Evolutionary conservation across 257 asterid genomes (phyloP).

Genomic region (Nicotiana otophora): DNA sequence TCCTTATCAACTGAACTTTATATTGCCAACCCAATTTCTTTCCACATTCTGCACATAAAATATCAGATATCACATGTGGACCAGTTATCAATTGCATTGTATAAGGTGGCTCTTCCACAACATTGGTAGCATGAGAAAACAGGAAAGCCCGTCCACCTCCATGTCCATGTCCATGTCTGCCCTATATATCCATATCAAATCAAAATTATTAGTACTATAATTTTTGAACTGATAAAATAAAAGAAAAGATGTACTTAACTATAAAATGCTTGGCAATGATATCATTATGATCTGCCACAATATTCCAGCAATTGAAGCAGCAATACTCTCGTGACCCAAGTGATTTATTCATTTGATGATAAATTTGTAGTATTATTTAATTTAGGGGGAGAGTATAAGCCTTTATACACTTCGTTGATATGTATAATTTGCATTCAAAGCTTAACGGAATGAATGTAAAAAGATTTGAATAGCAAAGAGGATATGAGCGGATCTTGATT

Average conservation of each 20-base stretch:
- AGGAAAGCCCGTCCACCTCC: slow-evolving; percentile 29
- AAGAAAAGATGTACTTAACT: background rate
- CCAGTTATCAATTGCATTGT: slow-evolving; percentile 24
- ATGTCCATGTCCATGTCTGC: background rate
- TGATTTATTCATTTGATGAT: background rate
- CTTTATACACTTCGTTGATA: background rate
- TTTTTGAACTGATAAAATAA: background rate
- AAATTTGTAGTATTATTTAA: background rate
- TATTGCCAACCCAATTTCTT: slow-evolving; percentile 39
- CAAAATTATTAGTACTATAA: background rate
- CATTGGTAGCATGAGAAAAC: slow-evolving; percentile 33
- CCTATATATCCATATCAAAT: background rate
- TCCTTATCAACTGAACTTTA: too few species aligned
- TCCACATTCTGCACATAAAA: slow-evolving; percentile 39
- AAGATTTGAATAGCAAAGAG: background rate
- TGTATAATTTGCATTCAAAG: background rate
- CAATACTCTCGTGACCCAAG: slow-evolving; percentile 6
- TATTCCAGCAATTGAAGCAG: slow-evolving; percentile 14
- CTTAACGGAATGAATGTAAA: background rate
- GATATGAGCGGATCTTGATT: background rate
- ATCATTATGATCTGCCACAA: slow-evolving; percentile 9
- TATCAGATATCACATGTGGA: slow-evolving; percentile 20
- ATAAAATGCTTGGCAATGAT: background rate
- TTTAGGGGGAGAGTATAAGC: background rate
- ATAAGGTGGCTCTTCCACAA: slow-evolving; percentile 23